Conservation (phyloP, 176 grass and related monocot species). For the Thalia dealbata region DNA sequence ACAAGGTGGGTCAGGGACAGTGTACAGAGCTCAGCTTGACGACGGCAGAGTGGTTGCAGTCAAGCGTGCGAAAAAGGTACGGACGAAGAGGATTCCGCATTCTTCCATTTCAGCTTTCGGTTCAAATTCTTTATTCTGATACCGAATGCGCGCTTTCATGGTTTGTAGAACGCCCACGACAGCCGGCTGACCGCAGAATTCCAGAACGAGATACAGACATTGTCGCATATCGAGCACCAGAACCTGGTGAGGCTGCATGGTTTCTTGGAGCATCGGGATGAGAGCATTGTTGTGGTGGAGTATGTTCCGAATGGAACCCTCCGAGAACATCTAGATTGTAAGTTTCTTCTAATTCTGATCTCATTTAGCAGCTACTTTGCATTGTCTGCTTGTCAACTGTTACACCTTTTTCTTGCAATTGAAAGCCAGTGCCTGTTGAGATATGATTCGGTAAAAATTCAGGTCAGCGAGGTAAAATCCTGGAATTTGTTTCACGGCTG, state of each 20-base stretch:
- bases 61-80: conserved; percentile 11
- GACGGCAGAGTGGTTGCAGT: conserved; percentile 8
- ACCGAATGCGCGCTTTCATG: background rate
- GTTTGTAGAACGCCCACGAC: background rate
- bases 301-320: conserved; percentile 16
- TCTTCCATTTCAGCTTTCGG: too few relatives aligned
- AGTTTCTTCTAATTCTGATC: background rate
- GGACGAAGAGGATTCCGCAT: background rate
- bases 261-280: conserved; percentile 1
- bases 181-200: background rate
- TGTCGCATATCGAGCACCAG: conserved; percentile 7
- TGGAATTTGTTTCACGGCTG: conserved; percentile 3
- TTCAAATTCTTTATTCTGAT: background rate
- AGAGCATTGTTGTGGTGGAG: conserved; percentile 11
- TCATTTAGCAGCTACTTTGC: background rate
- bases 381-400: background rate
- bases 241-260: conserved; percentile 4
- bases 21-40: background rate
- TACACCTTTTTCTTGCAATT: too few relatives aligned
- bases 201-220: conserved; percentile 15
- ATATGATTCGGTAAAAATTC: background rate
- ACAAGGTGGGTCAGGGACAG: conserved; percentile 1
- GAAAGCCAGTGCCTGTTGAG: background rate
- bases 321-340: conserved; percentile 17
- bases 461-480: background rate